A percentile compares a stretch with the other conserved stretches of the same genome.
phyloP scores from a whole-genome alignment of 768 basidiomycete species.

The Atractiella rhizophila region DNA sequence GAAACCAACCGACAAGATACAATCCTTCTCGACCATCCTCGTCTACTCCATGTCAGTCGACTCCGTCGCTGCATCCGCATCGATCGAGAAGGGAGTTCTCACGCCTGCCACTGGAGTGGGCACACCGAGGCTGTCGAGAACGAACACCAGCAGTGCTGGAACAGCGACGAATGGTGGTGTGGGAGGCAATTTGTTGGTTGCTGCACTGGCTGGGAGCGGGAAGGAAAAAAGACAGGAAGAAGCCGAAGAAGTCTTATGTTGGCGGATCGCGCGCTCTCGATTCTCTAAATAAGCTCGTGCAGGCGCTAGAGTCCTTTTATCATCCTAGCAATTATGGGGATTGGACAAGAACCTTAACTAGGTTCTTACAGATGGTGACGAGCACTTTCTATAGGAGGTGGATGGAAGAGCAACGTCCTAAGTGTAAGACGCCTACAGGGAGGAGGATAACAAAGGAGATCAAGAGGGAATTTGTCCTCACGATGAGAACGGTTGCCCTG shows the following conservation, averaged over 20 bases:
- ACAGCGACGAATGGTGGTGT: slow-evolving; percentile 6
- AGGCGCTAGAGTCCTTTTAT: slow-evolving; percentile 70
- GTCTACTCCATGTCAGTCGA: slow-evolving; percentile 77
- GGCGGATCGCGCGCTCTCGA: slow-evolving; percentile 65
- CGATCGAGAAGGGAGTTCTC: no score
- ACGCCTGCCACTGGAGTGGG: slow-evolving; percentile 40
- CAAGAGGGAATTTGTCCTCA: slow-evolving; percentile 61
- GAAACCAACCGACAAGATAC: slow-evolving; percentile 25
- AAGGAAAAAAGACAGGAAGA: no score
- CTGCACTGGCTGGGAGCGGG: no score
- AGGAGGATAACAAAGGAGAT: slow-evolving; percentile 53
- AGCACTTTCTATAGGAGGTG: slow-evolving; percentile 62
- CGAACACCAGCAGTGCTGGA: slow-evolving; percentile 18
- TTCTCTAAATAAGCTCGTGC: slow-evolving; percentile 57
- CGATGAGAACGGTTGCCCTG: slow-evolving; percentile 51
- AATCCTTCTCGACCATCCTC: slow-evolving; percentile 56
- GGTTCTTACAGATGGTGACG: slow-evolving; percentile 40
- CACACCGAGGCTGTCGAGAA: slow-evolving; percentile 23
- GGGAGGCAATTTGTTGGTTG: no score
- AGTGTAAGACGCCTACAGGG: slow-evolving; percentile 57
- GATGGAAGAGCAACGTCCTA: slow-evolving; percentile 40
- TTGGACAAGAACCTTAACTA: slow-evolving; percentile 36
- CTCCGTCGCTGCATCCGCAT: no score
- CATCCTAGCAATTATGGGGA: slow-evolving; percentile 66
- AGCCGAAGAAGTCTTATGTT: no score